Evolutionary conservation across 176 grass and related monocot genomes (phyloP).

Genomic region (Oryza australiensis): DNA sequence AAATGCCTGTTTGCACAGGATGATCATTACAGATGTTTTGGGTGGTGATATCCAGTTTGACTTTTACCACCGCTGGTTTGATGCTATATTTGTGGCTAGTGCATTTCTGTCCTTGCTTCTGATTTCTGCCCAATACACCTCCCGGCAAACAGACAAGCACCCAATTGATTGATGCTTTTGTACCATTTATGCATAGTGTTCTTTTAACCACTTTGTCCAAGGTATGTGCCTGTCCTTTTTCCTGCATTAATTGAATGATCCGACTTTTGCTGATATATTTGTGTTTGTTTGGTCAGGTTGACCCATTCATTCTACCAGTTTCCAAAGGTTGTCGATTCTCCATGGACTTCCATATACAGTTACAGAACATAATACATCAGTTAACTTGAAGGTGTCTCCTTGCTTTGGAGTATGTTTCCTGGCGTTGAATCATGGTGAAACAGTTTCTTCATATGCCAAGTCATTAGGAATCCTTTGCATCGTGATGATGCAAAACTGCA

Average conservation of each 20-base stretch:
- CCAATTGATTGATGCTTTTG: conserved; percentile 74
- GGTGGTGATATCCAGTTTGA: conserved; percentile 98
- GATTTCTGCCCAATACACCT: conserved; percentile 89
- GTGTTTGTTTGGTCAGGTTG: conserved; percentile 39
- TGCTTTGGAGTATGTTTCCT: conserved; percentile 2
- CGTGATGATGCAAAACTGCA: conserved; percentile 26
- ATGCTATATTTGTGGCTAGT: conserved; percentile 96
- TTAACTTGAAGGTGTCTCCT: conserved; percentile 35
- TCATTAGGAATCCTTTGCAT: conserved; percentile 11
- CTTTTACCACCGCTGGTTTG: conserved; percentile 98
- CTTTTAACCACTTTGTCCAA: conserved; percentile 42
- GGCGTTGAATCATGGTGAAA: conserved; percentile 9
- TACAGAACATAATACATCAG: conserved; percentile 36
- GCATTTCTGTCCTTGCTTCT: conserved; percentile 91
- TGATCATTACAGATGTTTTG: conserved; percentile 95
- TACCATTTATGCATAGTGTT: conserved; percentile 52
- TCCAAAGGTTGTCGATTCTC: conserved; percentile 28
- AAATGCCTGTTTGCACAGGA: conserved; percentile 47
- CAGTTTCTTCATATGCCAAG: not conserved
- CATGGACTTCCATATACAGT: conserved; percentile 37
- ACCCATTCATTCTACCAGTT: conserved; percentile 37
- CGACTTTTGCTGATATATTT: conserved; percentile 23
- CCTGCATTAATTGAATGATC: conserved; percentile 2
- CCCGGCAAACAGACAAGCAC: conserved; percentile 91
- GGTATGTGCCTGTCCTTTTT: conserved; percentile 21